phyloP scores from a whole-genome alignment of 2,329 filamentous ascomycete species.

The Didymella pinodella region DNA sequence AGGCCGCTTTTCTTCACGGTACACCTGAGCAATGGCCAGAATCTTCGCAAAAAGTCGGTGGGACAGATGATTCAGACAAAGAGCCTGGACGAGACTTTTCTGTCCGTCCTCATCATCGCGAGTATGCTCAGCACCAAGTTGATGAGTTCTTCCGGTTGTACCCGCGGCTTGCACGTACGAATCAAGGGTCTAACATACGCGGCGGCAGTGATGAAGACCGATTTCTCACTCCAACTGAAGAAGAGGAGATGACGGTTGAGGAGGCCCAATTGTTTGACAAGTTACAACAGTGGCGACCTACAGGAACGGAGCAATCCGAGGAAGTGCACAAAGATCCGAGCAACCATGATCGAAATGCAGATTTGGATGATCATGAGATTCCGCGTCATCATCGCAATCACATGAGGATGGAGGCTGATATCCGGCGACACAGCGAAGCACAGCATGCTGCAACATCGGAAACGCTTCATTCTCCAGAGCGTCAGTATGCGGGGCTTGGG shows the following conservation, averaged over 20 bases:
- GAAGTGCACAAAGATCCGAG: not conserved
- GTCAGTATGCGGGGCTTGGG: not conserved
- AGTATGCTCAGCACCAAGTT: not conserved
- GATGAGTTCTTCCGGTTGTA: not conserved
- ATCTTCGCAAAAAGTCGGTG: not conserved
- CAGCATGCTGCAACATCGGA: not conserved
- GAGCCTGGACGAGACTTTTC: no score
- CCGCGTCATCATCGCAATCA: not conserved
- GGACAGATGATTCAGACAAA: not conserved
- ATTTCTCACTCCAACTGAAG: not conserved
- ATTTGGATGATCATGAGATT: not conserved
- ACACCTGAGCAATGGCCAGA: not conserved
- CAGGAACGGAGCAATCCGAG: not conserved
- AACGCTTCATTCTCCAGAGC: not conserved
- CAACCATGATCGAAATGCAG: not conserved
- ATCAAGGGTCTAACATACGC: not conserved
- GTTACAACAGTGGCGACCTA: not conserved
- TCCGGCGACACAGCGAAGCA: not conserved
- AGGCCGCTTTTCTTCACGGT: not conserved
- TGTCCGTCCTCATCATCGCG: not conserved
- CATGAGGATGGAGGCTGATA: not conserved
- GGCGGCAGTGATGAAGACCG: not conserved
- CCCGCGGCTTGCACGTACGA: not conserved
- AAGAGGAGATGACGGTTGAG: not conserved
- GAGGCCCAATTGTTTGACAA: not conserved